Base-by-base conservation (phyloP, 2,329 filamentous ascomycete genomes). In the Aspergillus sp. region DNA sequence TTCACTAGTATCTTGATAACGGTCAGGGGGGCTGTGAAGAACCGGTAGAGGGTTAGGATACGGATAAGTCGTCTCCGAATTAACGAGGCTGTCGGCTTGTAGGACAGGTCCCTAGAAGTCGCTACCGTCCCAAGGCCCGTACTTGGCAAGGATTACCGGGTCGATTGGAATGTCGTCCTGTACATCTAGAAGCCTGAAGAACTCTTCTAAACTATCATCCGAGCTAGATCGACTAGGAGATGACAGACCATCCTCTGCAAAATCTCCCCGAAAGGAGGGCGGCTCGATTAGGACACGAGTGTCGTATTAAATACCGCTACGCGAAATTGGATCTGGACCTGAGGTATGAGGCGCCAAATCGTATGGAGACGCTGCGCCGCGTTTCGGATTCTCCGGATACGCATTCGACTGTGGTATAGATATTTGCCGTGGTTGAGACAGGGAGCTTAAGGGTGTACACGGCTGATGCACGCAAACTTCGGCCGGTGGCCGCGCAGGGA, bases 101-200 rank as follows among this genome's bases (percentile, higher is more conserved):
- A 31, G 33, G 29, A 30, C 24, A 29, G 24, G 19, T 27, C 27
- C 33, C 15, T 41, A 36, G 30, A 37, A 30, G 22, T 29, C 16
- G n/a, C 20, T 32, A 31, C 27, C 27, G 28, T 42, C 30, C 39
- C 36, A 42, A 36, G 36, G 27, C 35, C 32, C 25, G 29, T 31
- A 15, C 19, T 42, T 30, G 34, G 36, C 34, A 35, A 44, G 41
- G 32, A 44, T 42, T 30, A 34, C 34, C 15, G 30, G 41, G 30
- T 44, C 30, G 32, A 44, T 40, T 22, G 36, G 36, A 34, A 42
- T 40, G 34, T 34, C 29, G 27, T 43, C 31, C 16, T 39, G 31
- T 32, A 15, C 7, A 32, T 31, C 36, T 33, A 25, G 25, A 26
- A 34, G 19, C 28, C 33, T 34, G 10, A 38, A 32, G 28, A 36